Evolutionary conservation across 805 yeast species (phyloP).

Genomic region (Yarrowia divulgata): DNA sequence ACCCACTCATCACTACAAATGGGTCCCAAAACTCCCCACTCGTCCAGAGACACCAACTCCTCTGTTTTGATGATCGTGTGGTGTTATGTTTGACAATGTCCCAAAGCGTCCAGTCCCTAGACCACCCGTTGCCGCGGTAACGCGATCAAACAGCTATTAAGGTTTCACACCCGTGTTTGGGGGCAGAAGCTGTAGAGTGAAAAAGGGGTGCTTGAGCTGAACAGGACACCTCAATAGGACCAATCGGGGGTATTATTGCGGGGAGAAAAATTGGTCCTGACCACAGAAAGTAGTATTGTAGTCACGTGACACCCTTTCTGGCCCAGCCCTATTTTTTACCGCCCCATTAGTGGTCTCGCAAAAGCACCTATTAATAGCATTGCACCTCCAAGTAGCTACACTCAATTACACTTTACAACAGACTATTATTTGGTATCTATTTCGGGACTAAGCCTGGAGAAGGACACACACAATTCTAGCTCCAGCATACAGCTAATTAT

Average conservation of each 20-base stretch:
- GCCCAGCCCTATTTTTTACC: too few relatives aligned
- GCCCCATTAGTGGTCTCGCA: not conserved
- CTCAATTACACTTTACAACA: conserved; percentile 1
- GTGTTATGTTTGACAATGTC: conserved; percentile 14
- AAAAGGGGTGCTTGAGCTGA: not conserved
- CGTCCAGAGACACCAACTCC: too few relatives aligned
- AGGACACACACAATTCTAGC: conserved; percentile 1
- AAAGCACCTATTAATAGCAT: conserved; percentile 4
- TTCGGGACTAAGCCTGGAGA: conserved; percentile 22
- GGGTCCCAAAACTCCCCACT: too few relatives aligned
- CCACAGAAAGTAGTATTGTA: too few relatives aligned
- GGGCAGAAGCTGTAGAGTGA: conserved; percentile 14
- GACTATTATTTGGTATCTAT: conserved; percentile 22
- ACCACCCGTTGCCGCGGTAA: conserved; percentile 9
- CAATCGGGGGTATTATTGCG: not conserved
- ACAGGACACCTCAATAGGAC: not conserved
- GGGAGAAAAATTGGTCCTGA: not conserved
- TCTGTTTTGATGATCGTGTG: conserved; percentile 9
- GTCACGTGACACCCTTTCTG: not conserved
- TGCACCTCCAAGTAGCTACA: not conserved
- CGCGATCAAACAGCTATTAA: conserved; percentile 14
- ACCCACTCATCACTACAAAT: too few relatives aligned
- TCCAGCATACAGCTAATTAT: not conserved
- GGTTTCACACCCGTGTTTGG: not conserved
- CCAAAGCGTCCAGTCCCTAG: not conserved